Evolutionary conservation across 129 eudicot species (phyloP), one percentile per base, ranked within the genome.

Genomic region (Mikania micrantha): DNA sequence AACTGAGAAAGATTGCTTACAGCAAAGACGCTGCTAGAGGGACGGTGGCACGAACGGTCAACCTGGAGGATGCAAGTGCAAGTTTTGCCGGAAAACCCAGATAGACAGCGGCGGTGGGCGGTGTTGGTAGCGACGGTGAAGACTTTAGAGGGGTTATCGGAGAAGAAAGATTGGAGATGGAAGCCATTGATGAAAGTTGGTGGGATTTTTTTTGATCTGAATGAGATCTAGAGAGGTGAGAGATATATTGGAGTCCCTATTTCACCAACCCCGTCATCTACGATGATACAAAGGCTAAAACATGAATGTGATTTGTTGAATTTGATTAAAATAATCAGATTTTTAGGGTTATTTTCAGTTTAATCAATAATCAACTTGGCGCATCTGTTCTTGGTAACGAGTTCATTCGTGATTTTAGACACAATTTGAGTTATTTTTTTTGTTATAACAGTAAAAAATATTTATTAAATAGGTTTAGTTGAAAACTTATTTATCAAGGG

Each of bases 141-240:
- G 87, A 67, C 6, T 76, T 76, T 0, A 69, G 64, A 38, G 56
- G 15, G 54, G 88, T 77, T 21, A 83, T 31, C 35, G 65, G 60
- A 32, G 76, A 49, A 9, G 88, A 76, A 28, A 90, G 87, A 77
- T 80, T 84, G 39, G 91, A 84, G 56, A 87, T 78, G 44, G 91
- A 84, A 76, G 88, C 85, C 95, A 88, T 87, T 64, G 66, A 13
- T 36, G 44, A 63, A 36, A 67, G 70, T 67, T 67, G 80, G 80
- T 76, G 61, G 70, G 58, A 29, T 19, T 48, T 50, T 35, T 68
- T 21, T 13, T 41, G 56, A 29, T 49, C 19, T 21, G 74, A 68
- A 50, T 68, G 75, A 76, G 80, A 76, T 69, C 75, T 69, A 49
- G n/a, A 52, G 22, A 28, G 42, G 62, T 15, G 52, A 45, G 57